These are phyloP conservation scores for Microcyclospora pomicola DNA, from an alignment of 2,329 filamentous ascomycete genomes.

Conservation along the genomic window DNA sequence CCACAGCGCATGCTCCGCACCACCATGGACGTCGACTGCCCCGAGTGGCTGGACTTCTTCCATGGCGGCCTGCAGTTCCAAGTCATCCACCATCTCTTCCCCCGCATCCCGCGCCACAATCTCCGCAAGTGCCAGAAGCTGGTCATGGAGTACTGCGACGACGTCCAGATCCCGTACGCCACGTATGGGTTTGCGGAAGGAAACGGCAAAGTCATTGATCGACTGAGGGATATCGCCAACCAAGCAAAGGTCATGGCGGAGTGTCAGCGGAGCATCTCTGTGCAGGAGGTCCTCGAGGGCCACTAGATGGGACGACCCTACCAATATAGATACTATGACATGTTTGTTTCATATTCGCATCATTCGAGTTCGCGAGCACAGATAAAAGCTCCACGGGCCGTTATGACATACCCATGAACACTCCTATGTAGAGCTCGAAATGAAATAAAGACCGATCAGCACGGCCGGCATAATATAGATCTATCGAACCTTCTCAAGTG, in stretches of 20 bases:
- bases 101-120: slow-evolving; percentile 55
- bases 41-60: slow-evolving; percentile 56
- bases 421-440: too few species aligned
- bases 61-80: slow-evolving; percentile 63
- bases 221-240: slow-evolving; percentile 44
- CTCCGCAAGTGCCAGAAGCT: slow-evolving; percentile 45
- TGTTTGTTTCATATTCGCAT: too few species aligned
- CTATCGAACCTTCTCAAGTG: too few species aligned
- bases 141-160: slow-evolving; percentile 50
- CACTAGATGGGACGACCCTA: too few species aligned
- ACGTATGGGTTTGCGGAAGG: slow-evolving; percentile 49
- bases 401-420: too few species aligned
- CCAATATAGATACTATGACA: too few species aligned
- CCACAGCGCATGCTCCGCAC: slow-evolving; percentile 56
- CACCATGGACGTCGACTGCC: slow-evolving; percentile 62
- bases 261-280: slow-evolving; percentile 34
- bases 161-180: slow-evolving; percentile 49
- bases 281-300: slow-evolving; percentile 15
- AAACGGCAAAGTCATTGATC: slow-evolving; percentile 43
- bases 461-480: too few species aligned
- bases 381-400: too few species aligned
- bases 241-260: slow-evolving; percentile 47
- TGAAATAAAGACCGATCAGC: too few species aligned
- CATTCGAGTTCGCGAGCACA: too few species aligned
- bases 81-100: slow-evolving; percentile 56